Conservation (phyloP, 2,329 filamentous ascomycete species). For the Verticillium albo-atrum region DNA sequence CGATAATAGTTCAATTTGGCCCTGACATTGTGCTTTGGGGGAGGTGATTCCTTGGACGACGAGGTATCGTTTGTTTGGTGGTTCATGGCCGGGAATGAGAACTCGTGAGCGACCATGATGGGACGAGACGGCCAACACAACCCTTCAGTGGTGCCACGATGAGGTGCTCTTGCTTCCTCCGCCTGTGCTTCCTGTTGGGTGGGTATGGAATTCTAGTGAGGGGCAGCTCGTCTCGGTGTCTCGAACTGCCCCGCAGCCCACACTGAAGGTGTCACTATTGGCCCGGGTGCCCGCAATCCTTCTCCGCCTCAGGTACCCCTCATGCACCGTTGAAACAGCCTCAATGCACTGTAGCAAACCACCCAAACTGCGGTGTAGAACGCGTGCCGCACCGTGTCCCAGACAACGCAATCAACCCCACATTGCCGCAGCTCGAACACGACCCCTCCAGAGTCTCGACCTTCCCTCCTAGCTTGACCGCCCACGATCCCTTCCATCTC, state of each 20-base stretch:
- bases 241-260: not conserved
- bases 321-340: not conserved
- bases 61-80: not conserved
- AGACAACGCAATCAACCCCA: conserved; percentile 1
- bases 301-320: not conserved
- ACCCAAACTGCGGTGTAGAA: not conserved
- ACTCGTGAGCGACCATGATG: not conserved
- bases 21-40: conserved; percentile 4
- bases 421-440: not conserved
- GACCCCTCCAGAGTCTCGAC: not conserved
- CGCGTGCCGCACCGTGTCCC: not conserved
- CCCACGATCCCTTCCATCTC: not conserved
- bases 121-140: not conserved
- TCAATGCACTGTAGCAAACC: not conserved
- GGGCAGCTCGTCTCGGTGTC: not conserved
- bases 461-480: conserved; percentile 2
- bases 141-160: not conserved
- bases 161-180: not conserved
- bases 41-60: not conserved
- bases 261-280: not conserved
- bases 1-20: conserved; percentile 14
- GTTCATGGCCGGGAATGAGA: not conserved
- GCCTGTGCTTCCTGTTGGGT: too few species aligned
- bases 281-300: not conserved
- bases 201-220: not conserved